Evolutionary conservation across 2,329 filamentous ascomycete species (phyloP).

Genomic region (Exophiala xenobiotica): DNA sequence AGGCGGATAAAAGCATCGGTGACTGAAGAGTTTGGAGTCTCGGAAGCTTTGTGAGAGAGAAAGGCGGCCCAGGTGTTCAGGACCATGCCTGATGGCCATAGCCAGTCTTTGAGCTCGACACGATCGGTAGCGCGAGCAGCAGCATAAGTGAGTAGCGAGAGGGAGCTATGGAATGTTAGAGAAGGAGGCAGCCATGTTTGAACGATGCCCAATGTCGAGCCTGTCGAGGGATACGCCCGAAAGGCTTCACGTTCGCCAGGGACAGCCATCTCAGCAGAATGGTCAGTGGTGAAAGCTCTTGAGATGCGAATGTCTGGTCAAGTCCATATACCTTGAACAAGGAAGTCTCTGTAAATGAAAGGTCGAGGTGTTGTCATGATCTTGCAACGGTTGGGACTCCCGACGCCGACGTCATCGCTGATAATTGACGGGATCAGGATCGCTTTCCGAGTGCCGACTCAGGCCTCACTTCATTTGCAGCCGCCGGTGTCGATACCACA

Average conservation of each 20-base stretch:
- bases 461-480: too few relatives aligned
- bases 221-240: neutral
- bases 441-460: too few relatives aligned
- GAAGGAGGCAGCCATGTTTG: conserved; percentile 49
- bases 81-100: neutral
- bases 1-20: conserved; percentile 55
- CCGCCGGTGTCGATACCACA: too few relatives aligned
- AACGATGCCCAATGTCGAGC: neutral
- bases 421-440: too few relatives aligned
- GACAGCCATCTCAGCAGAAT: neutral
- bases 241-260: neutral
- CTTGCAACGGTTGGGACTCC: too few relatives aligned
- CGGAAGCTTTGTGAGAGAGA: neutral
- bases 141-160: conserved; percentile 54
- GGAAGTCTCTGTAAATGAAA: too few relatives aligned
- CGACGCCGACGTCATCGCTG: too few relatives aligned
- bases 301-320: too few relatives aligned
- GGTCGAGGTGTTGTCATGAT: too few relatives aligned
- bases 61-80: neutral
- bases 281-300: neutral
- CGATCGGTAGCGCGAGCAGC: conserved; percentile 53
- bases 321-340: too few relatives aligned
- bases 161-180: conserved; percentile 53
- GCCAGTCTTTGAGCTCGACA: conserved; percentile 58
- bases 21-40: neutral